Base-by-base conservation (phyloP, 2,329 filamentous ascomycete genomes). In the Apiospora marii region DNA sequence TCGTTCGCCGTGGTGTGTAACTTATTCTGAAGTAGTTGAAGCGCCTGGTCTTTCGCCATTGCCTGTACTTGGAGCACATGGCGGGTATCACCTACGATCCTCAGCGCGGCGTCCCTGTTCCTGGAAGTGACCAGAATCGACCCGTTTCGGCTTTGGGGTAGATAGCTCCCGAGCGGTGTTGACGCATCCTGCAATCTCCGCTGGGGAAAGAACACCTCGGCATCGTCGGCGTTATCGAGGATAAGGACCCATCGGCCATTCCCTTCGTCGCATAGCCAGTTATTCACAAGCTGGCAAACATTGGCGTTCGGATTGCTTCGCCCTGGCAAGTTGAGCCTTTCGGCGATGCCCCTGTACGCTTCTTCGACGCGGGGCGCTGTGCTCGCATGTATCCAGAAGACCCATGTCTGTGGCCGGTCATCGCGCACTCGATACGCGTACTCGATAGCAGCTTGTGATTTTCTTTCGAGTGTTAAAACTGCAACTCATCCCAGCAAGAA, bases 171-270 rank as follows among this genome's bases (percentile, higher is more conserved):
- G 22, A 81, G 68, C n/a, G 49, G 49, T 27, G n/a, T 51, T 51
- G 49, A 51, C 2, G 72, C 58, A 68, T 74, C 44, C n/a, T 51
- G 49, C n/a, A 14, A 27, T 51, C 49, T 51, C 49, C 49, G 49
- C 49, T 51, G 49, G 49, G 49, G 49, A 68, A 79, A 78, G 58
- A 82, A 78, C 7, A 81, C 73, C 12, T 78, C 70, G 51, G 67
- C 13, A 74, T 84, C 76, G 72, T 84, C 82, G 67, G 79, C 82
- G 72, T 80, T 83, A 58, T 85, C 82, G 34, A 85, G 76, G 64
- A 84, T 73, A 46, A 84, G 75, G 24, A 81, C 16, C 83, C 82
- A 84, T 68, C 58, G 71, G 34, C 77, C 78, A 53, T 79, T 77
- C 41, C 61, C 68, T 70, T 79, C 74, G 44, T 79, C 77, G 1